Evolutionary conservation across 371 early-diverging fungal genomes (phyloP), one percentile per base, ranked within the genome.

Genomic region (Apophysomyces elegans): DNA sequence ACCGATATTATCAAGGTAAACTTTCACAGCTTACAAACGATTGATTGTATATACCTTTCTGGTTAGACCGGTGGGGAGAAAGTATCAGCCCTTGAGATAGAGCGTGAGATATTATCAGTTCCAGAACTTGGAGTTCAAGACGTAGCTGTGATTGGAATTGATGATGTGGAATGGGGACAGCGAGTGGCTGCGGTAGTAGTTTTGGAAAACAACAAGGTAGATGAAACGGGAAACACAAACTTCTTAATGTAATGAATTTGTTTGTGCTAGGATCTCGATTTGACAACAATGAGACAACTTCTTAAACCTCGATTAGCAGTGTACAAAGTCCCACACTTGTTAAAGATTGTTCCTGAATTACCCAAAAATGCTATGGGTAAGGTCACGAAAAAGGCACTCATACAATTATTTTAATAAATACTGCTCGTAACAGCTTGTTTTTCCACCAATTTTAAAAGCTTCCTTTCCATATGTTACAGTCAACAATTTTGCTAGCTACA

Each of bases 361-460:
- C 96, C 95, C 36, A 84, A 91, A 57, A 96, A 95, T 73, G 88
- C 91, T 6, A 94, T 95, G 93, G 93, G 94, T 43, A 95, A 95
- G 78, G 89, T 95, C 26, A 92, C 91, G 67, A 95, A 95, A 75
- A 93, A 91, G 72, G 86, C 84, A 6, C 72, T 92, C 46, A 59
- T 74, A 26, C 68, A 63, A n/a, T 61, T 83, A 35, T 91, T 91
- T 70, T 62, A 66, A 57, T 58, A 62, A 63, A 65, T 58, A 58
- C 21, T 36, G 1, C 35, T 8, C 56, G n/a, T 35, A 63, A 63
- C 57, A 12, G 35, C 26, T 2, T 72, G 56, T 65, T 58, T 63
- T 56, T 56, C 50, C 56, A 62, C 59, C 43, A 62, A 65, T 66
- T 71, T 61, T 63, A 58, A 44, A 61, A 67, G 11, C 4, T 63